Percentiles rank a stretch among this genome's conserved stretches.
These are phyloP conservation scores for Geotrichum aggregatum DNA, from an alignment of 1,139 yeast genomes.

Conservation along the genomic window DNA sequence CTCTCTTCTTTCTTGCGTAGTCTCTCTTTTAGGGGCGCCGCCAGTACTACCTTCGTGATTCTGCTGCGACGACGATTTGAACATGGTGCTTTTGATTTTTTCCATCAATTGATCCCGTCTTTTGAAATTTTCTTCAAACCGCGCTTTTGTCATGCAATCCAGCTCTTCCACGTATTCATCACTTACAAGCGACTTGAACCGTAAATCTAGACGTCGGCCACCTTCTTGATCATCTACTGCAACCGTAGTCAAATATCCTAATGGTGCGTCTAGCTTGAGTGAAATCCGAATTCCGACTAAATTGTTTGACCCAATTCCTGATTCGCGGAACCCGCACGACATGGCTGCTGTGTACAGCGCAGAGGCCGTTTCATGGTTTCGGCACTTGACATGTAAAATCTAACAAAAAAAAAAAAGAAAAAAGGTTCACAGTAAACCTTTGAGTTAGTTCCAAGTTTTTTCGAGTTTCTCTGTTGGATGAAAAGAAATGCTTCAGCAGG, in stretches of 20 bases:
- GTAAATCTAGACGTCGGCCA: too few relatives aligned
- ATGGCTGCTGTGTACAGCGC: conserved; percentile 64
- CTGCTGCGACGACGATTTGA: too few relatives aligned
- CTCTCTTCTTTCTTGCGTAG: too few relatives aligned
- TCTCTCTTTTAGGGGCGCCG: too few relatives aligned
- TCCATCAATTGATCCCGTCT: conserved; percentile 9
- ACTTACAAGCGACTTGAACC: too few relatives aligned
- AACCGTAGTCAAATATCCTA: conserved; percentile 63
- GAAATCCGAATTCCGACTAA: conserved; percentile 75
- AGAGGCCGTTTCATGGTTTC: conserved; percentile 57
- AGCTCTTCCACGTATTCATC: conserved; percentile 31
- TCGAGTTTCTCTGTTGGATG: too few relatives aligned
- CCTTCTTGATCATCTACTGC: too few relatives aligned
- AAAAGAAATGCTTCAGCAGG: too few relatives aligned
- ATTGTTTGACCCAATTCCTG: conserved; percentile 76
- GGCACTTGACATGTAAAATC: conserved; percentile 76
- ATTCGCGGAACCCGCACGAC: conserved; percentile 81
- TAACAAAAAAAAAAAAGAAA: not conserved
- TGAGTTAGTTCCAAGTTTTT: not conserved
- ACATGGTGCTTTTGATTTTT: too few relatives aligned
- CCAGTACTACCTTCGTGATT: too few relatives aligned
- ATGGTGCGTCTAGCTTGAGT: conserved; percentile 67
- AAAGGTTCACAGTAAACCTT: not conserved
- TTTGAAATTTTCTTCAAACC: conserved; percentile 19
- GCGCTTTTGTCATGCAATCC: conserved; percentile 22